phyloP scores from a whole-genome alignment of 2,329 filamentous ascomycete genomes.

The Monosporascus sp. region DNA sequence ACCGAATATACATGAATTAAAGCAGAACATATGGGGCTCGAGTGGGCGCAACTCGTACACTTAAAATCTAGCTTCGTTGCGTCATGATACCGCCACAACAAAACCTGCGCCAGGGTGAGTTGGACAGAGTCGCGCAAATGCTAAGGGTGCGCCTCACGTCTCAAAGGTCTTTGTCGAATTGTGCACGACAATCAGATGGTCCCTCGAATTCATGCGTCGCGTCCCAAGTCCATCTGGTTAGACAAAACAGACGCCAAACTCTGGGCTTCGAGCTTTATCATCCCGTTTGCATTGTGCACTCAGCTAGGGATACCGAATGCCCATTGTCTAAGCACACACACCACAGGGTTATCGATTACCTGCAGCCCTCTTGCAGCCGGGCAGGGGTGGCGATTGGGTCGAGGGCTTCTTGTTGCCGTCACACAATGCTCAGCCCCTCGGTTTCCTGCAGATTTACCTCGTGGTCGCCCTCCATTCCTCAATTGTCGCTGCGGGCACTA shows the following conservation, averaged over 20 bases:
- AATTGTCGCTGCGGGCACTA: too few relatives aligned
- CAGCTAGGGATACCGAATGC: neutral
- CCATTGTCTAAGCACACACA: neutral
- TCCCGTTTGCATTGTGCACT: neutral
- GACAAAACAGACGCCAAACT: neutral
- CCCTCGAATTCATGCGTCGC: too few relatives aligned
- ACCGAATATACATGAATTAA: too few relatives aligned
- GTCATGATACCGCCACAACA: too few relatives aligned
- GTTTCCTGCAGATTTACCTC: conserved; percentile 5
- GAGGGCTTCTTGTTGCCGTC: conserved; percentile 1
- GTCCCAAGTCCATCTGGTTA: neutral
- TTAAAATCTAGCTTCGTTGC: too few relatives aligned
- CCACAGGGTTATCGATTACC: conserved; percentile 2
- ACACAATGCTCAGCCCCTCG: conserved; percentile 7
- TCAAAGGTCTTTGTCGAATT: too few relatives aligned
- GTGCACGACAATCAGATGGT: too few relatives aligned
- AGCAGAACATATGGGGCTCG: too few relatives aligned
- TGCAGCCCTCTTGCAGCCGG: conserved; percentile 8
- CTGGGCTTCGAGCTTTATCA: neutral
- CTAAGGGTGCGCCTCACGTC: too few relatives aligned
- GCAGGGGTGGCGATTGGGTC: conserved; percentile 9
- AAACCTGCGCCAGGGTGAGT: too few relatives aligned
- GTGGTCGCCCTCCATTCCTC: neutral
- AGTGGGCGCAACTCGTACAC: too few relatives aligned
- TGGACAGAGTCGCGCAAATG: too few relatives aligned